Evolutionary conservation across 2,329 filamentous ascomycete genomes (phyloP), one percentile per base, ranked within the genome.

Genomic region (Nemania diffusa): DNA sequence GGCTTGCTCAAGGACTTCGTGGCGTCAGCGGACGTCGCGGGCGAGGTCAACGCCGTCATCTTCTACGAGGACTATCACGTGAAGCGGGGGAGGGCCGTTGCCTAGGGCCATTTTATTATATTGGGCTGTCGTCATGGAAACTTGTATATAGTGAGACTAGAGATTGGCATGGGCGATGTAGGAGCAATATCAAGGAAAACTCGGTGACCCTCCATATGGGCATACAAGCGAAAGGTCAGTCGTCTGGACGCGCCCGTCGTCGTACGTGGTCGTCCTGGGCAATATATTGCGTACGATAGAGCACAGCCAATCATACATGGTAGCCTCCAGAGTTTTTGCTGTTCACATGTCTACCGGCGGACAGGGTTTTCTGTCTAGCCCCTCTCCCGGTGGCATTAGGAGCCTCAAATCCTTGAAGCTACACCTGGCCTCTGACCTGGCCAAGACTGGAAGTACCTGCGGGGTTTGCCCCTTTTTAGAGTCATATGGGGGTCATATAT

Each of bases 1-100:
- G 92, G 92, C 1, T 73, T 83, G 71, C 79, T 94, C 40, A 81
- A 79, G 24, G 76, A 79, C 48, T 82, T 84, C 68, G 75, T 83
- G 4, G 84, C 80, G 1, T 78, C 78, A 62, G 78, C 79, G 17
- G 72, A 80, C 40, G 74, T 87, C 34, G 78, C 75, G 20, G 84
- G 84, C 24, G 76, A 81, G 69, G 79, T 84, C 26, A 85, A 82
- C 34, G 79, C 80, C 34, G 82, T 83, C 15, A 78, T 86, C 44
- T 87, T 86, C 72, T 77, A 82, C 65, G 82, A 86, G 75, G 72
- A 75, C 6, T 71, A 71, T 52, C 69, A 71, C 51, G 58, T 56
- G 63, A 69, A 66, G 63, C 51, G 63, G 59, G 58, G 63, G 20
- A 22, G 24, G 50, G 29, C 15, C 40, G 40, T 44, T 44, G 48